These are phyloP conservation scores for Globisporangium parvum DNA, from an alignment of 352 stramenopile species.

Conservation along the genomic window DNA sequence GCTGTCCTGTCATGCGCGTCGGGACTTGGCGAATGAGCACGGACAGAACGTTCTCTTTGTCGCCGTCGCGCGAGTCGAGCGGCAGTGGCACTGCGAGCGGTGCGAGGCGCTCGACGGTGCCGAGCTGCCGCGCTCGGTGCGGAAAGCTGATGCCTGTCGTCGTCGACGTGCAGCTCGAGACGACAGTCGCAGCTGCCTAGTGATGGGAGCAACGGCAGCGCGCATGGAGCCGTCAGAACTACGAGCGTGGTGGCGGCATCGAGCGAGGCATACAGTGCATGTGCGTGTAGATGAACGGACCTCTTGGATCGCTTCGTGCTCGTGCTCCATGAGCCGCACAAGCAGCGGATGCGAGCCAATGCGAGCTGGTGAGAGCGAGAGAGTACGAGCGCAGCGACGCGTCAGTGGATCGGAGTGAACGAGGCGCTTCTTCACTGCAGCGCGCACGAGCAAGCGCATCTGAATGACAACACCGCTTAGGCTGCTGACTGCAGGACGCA, in stretches of 20 bases:
- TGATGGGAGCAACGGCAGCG: not conserved
- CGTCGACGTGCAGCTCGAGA: constrained; percentile 58
- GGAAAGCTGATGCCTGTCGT: constrained; percentile 68
- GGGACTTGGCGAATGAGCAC: constrained; percentile 80
- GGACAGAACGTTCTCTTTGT: constrained; percentile 22
- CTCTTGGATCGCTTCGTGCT: constrained; percentile 69
- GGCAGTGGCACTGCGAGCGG: constrained; percentile 54
- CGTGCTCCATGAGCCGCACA: constrained; percentile 75
- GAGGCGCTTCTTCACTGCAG: no score
- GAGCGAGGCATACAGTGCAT: not conserved
- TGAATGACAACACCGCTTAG: no score
- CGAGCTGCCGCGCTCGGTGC: constrained; percentile 50
- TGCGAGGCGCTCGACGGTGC: constrained; percentile 41
- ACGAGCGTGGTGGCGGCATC: not conserved
- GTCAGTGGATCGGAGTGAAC: not conserved
- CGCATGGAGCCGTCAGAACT: not conserved
- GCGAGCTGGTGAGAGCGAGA: constrained; percentile 26
- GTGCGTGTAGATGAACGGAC: constrained; percentile 15
- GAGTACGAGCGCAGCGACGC: not conserved
- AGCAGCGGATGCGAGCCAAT: constrained; percentile 61
- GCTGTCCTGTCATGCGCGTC: constrained; percentile 78
- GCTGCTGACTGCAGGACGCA: constrained; percentile 13
- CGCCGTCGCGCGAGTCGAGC: constrained; percentile 45
- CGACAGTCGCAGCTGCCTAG: constrained; percentile 58
- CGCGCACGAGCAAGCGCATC: not conserved